Evolutionary conservation across 2,329 filamentous ascomycete species (phyloP), one percentile per base, ranked within the genome.

Genomic region (Emmonsiellopsis sp.): DNA sequence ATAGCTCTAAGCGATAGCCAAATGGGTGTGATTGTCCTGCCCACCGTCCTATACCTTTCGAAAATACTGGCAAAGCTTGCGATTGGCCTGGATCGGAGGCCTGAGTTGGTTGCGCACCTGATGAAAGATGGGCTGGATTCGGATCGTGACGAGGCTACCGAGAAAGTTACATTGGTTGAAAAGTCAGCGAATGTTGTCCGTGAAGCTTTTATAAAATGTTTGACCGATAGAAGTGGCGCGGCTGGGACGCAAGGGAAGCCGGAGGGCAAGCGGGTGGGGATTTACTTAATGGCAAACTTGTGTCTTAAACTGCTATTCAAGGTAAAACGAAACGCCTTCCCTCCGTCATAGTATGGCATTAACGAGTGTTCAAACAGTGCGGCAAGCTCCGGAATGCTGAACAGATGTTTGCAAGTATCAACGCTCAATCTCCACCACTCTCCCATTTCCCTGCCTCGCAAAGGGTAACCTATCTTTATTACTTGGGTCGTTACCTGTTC

Each of bases 401-500:
- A 59, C 89, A 92, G 68, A 87, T 96, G 63, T 93, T 96, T 66
- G 85, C 84, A 59, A 94, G 93, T 65, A 92, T 96, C 58, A 85
- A 84, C 49, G 84, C 87, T 54, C 86, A 88, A 59, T 91, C 88
- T 0, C 90, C 90, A 1, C 88, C 89, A 0, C 73, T 97, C 10
- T 78, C 81, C 1, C 80, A 88, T 50, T 97, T 94, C 64, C 89
- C 91, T 2, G 89, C 88, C 20, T 81, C 86, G 5, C 88, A 97
- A 66, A 83, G 90, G 48, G 89, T 95, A 50, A 95, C 90, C 3
- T 97, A 91, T 62, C 83, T 97, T 11, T 96, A 95, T 73, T 95
- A 95, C 66, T 84, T 97, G 5, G 92, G 92, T 15, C 85, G 90
- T 55, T 96, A 92, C 71, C 83, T 91, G 64, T 89, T 95, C 67